phyloP scores from a whole-genome alignment of 768 basidiomycete species.

The Boletus rubropictus region DNA sequence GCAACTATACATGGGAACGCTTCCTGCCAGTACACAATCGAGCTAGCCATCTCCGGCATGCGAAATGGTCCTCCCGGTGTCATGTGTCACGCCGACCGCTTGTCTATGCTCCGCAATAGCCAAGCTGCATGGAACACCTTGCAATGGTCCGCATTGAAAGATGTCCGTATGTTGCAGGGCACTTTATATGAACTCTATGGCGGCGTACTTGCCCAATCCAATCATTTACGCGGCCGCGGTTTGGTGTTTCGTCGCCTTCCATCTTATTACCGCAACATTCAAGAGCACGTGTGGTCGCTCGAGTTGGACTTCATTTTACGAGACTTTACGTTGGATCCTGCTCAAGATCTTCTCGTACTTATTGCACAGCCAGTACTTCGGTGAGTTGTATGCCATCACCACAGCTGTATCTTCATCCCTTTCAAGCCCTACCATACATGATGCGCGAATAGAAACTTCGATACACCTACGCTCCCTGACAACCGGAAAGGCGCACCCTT shows the following conservation, averaged over 20 bases:
- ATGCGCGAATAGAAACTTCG: constrained; percentile 16
- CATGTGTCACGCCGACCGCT: constrained; percentile 30
- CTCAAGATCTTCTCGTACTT: constrained; percentile 57
- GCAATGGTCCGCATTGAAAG: constrained; percentile 29
- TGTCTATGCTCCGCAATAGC: constrained; percentile 36
- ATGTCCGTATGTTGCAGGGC: constrained; percentile 38
- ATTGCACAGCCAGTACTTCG: constrained; percentile 34
- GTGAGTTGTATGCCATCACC: constrained; percentile 24
- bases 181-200: constrained; percentile 56
- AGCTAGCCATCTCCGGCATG: constrained; percentile 42
- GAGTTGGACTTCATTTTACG: constrained; percentile 35
- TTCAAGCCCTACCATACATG: constrained; percentile 9
- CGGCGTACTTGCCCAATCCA: constrained; percentile 46
- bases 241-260: constrained; percentile 47
- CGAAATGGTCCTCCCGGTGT: constrained; percentile 32
- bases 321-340: constrained; percentile 63
- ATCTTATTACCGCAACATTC: constrained; percentile 43
- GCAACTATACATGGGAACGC: constrained; percentile 27
- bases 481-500: constrained; percentile 42
- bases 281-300: constrained; percentile 41
- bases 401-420: background rate
- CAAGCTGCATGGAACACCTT: constrained; percentile 38
- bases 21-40: constrained; percentile 38
- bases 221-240: constrained; percentile 13
- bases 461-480: constrained; percentile 44